A percentile compares a stretch with the other conserved stretches of the same genome.
phyloP scores from a whole-genome alignment of 2,329 filamentous ascomycete genomes.

The Alternaria consortialis region DNA sequence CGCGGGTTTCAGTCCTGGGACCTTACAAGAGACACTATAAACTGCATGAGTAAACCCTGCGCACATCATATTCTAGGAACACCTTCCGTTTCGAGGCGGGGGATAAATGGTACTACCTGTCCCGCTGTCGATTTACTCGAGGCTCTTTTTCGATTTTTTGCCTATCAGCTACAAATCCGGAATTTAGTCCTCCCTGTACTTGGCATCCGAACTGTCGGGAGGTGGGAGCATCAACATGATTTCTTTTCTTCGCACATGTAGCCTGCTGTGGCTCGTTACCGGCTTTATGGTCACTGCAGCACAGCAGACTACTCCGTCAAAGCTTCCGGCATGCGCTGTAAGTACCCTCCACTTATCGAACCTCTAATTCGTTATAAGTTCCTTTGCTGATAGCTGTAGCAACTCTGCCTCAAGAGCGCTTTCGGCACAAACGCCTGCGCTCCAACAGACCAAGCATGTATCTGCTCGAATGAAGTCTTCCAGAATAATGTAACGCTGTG shows the following conservation, averaged over 20 bases:
- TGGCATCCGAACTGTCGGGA: background rate
- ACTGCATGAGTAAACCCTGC: constrained; percentile 2
- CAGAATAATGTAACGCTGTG: constrained; percentile 32
- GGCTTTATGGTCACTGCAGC: constrained; percentile 9
- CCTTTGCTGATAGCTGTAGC: constrained; percentile 9
- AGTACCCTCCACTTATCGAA: constrained; percentile 8
- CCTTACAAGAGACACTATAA: constrained; percentile 6
- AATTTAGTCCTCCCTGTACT: background rate
- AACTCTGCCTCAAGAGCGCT: constrained; percentile 20
- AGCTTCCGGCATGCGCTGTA: constrained; percentile 27
- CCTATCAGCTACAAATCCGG: background rate
- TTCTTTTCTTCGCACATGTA: background rate
- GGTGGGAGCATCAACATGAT: constrained; percentile 5
- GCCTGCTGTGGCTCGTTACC: constrained; percentile 11
- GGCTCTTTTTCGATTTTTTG: background rate
- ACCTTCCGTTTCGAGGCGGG: background rate
- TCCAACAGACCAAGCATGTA: constrained; percentile 31
- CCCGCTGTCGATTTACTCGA: constrained; percentile 3
- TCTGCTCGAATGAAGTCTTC: constrained; percentile 34
- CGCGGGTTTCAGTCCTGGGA: constrained; percentile 2
- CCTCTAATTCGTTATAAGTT: background rate
- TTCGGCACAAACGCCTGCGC: constrained; percentile 29
- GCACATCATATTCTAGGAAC: constrained; percentile 6
- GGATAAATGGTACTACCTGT: constrained; percentile 6
- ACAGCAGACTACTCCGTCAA: constrained; percentile 6